Conservation (phyloP, 140 eudicot species). For the Anethum foeniculum region DNA sequence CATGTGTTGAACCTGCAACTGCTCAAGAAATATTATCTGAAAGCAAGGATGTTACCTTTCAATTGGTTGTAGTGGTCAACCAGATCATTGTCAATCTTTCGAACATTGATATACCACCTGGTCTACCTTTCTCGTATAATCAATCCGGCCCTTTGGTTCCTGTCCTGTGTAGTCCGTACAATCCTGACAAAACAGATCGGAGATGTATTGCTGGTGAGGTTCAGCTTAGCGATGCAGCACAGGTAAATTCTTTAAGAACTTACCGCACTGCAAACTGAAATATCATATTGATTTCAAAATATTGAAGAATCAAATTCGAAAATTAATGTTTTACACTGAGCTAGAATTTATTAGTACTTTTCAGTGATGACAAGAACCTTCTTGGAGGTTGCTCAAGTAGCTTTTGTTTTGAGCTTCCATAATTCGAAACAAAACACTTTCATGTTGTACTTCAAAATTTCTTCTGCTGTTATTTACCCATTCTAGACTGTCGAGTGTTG, state of each 20-base stretch:
- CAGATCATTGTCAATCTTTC: constrained; percentile 52
- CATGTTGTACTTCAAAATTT: not conserved
- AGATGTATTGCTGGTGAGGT: constrained; percentile 60
- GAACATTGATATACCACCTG: constrained; percentile 43
- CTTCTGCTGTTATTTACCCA: not conserved
- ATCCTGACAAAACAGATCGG: constrained; percentile 47
- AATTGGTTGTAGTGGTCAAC: constrained; percentile 53
- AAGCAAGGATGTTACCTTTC: constrained; percentile 64
- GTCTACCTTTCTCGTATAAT: constrained; percentile 44
- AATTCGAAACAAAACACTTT: not conserved
- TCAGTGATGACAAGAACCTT: not conserved
- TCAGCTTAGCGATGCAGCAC: constrained; percentile 54
- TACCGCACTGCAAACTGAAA: not conserved
- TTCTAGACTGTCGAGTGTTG: not conserved
- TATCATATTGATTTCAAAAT: not conserved
- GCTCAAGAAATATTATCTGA: constrained; percentile 63
- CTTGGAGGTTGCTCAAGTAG: not conserved
- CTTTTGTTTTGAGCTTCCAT: not conserved
- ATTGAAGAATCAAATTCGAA: not conserved
- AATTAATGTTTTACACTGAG: not conserved
- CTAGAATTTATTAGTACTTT: not conserved
- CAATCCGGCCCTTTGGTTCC: constrained; percentile 92
- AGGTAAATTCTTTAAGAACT: constrained; percentile 26
- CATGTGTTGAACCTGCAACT: constrained; percentile 76
- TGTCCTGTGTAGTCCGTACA: constrained; percentile 64